Evolutionary conservation across 176 grass and related monocot genomes (phyloP).

Genomic region (Eleusine indica): DNA sequence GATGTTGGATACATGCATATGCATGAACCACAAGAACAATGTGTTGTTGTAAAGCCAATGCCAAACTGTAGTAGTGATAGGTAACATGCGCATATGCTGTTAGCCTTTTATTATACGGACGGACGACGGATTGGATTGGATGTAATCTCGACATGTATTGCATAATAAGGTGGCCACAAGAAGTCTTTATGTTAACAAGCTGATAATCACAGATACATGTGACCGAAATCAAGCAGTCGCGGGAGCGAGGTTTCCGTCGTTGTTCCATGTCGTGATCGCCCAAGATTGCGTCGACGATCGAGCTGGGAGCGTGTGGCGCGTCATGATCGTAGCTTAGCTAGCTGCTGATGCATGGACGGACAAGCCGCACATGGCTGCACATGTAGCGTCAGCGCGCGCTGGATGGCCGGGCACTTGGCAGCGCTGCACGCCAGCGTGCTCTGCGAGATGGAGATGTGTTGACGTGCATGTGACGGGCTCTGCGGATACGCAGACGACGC

Average conservation of each 20-base stretch:
- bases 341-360: not conserved
- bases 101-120: not conserved
- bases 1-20: not conserved
- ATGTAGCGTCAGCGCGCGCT: conserved; percentile 31
- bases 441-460: conserved; percentile 3
- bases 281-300: not conserved
- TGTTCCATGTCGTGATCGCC: not conserved
- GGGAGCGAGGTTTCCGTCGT: not conserved
- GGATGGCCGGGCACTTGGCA: conserved; percentile 37
- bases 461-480: conserved; percentile 25
- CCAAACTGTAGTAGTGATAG: not conserved
- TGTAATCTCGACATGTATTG: not conserved
- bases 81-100: conserved; percentile 14
- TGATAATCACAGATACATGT: not conserved
- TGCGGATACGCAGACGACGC: not conserved
- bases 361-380: conserved; percentile 46
- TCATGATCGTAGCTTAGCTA: not conserved
- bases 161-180: not conserved
- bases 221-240: not conserved
- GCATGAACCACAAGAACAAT: conserved; percentile 16
- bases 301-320: not conserved
- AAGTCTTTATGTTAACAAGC: not conserved
- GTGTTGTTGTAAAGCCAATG: conserved; percentile 4
- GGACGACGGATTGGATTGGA: not conserved
- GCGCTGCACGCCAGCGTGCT: not conserved